Evolutionary conservation across 2,329 filamentous ascomycete genomes (phyloP).

Genomic region (Coniochaeta sp.): DNA sequence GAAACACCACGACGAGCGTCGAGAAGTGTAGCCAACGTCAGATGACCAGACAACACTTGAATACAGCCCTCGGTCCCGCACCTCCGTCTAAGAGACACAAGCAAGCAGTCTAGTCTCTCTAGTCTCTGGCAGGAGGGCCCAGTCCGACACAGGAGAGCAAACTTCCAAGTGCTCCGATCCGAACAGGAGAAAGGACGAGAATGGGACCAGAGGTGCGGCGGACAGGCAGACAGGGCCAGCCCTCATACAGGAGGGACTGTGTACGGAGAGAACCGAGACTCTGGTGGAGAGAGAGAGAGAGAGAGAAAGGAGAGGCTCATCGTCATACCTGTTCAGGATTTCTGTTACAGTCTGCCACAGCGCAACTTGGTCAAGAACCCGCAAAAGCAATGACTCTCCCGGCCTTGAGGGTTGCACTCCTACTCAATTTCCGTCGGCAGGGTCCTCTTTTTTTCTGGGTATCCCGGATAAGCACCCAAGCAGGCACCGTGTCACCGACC

Average conservation of each 20-base stretch:
- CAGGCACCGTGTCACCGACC: not conserved
- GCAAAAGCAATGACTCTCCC: not conserved
- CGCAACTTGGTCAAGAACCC: not conserved
- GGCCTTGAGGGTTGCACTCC: not conserved
- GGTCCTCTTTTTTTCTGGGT: not conserved
- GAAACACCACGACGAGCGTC: too few species aligned
- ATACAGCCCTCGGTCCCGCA: too few species aligned
- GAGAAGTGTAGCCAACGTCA: too few species aligned
- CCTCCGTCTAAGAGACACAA: too few species aligned
- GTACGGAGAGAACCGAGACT: not conserved
- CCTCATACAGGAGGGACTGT: too few species aligned
- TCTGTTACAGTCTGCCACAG: not conserved
- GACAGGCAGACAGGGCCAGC: not conserved
- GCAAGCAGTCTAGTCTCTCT: not conserved
- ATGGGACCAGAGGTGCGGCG: not conserved
- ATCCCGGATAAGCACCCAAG: not conserved
- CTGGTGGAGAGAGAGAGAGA: not conserved
- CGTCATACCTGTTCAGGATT: not conserved
- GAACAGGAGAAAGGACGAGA: not conserved
- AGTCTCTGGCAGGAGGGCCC: not conserved
- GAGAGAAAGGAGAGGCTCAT: not conserved
- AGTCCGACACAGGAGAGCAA: not conserved
- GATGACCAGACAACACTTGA: too few species aligned
- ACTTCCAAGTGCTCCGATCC: not conserved
- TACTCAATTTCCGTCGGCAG: constrained; percentile 2